phyloP scores from a whole-genome alignment of 2,329 filamentous ascomycete species.

The Pseudocercospora eumusae region DNA sequence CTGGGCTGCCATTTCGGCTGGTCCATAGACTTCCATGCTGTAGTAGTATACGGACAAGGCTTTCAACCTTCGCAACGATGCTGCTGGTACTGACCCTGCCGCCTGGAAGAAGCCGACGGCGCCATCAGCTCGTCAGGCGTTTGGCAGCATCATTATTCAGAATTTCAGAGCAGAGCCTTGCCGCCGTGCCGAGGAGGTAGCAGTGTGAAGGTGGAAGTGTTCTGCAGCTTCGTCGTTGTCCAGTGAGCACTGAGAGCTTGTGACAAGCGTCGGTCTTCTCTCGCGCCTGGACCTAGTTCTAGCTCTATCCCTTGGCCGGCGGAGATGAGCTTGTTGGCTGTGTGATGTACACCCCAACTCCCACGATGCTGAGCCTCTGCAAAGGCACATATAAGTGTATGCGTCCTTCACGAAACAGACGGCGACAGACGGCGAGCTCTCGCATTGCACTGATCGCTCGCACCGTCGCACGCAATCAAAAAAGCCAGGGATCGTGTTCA shows the following conservation, averaged over 20 bases:
- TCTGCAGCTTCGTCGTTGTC: neutral
- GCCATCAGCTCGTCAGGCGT: slow-evolving; percentile 1
- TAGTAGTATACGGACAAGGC: slow-evolving; percentile 4
- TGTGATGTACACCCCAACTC: neutral
- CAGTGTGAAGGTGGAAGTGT: neutral
- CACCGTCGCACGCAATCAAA: slow-evolving; percentile 8
- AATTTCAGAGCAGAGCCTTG: neutral
- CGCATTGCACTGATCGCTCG: neutral
- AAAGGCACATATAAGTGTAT: neutral
- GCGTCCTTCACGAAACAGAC: neutral
- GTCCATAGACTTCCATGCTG: neutral
- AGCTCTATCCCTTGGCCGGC: neutral
- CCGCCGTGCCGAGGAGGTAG: neutral
- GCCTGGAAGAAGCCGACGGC: neutral
- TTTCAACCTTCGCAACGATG: neutral
- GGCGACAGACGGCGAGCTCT: neutral
- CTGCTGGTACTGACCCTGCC: neutral
- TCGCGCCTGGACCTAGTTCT: neutral
- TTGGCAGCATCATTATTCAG: neutral
- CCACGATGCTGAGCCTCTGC: neutral
- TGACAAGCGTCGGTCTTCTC: neutral
- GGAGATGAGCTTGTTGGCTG: neutral
- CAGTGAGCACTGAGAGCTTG: neutral
- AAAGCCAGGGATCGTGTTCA: neutral
- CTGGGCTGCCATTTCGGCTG: neutral